phyloP scores from a whole-genome alignment of 768 basidiomycete species.

The Dictyophora rubrovolvata region DNA sequence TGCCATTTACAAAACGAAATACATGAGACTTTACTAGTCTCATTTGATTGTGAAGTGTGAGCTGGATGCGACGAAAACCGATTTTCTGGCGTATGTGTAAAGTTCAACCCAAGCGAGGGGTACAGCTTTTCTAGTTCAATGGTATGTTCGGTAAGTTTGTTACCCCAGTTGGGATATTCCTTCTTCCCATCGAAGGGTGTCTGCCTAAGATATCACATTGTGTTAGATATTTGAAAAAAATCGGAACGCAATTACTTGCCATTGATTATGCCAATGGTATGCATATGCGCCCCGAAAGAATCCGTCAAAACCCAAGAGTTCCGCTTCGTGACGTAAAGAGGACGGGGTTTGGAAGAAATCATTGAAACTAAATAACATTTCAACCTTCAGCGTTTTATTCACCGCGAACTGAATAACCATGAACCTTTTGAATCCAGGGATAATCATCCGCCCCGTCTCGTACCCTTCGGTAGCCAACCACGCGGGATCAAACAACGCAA shows the following conservation, averaged over 20 bases:
- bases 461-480: constrained; percentile 38
- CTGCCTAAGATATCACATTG: not conserved
- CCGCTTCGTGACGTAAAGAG: constrained; percentile 24
- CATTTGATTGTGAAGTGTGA: not conserved
- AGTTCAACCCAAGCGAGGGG: not conserved
- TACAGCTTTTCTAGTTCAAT: not conserved
- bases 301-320: constrained; percentile 31
- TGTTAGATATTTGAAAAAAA: not conserved
- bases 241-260: not conserved
- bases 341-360: constrained; percentile 23
- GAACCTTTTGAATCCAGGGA: constrained; percentile 35
- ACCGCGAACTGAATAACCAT: constrained; percentile 1
- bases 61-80: not conserved
- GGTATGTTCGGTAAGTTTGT: constrained; percentile 21
- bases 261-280: constrained; percentile 22
- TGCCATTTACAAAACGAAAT: not conserved
- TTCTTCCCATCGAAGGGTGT: constrained; percentile 33
- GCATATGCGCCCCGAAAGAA: constrained; percentile 39
- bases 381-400: constrained; percentile 2
- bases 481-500: constrained; percentile 37
- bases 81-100: too few species aligned
- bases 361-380: not conserved
- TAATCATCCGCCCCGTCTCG: constrained; percentile 35
- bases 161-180: constrained; percentile 37
- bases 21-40: not conserved